Percentiles rank a stretch among this genome's conserved stretches.
Conservation (phyloP, 176 grass and related monocot species). For the Dendrocalamus sinicus region DNA sequence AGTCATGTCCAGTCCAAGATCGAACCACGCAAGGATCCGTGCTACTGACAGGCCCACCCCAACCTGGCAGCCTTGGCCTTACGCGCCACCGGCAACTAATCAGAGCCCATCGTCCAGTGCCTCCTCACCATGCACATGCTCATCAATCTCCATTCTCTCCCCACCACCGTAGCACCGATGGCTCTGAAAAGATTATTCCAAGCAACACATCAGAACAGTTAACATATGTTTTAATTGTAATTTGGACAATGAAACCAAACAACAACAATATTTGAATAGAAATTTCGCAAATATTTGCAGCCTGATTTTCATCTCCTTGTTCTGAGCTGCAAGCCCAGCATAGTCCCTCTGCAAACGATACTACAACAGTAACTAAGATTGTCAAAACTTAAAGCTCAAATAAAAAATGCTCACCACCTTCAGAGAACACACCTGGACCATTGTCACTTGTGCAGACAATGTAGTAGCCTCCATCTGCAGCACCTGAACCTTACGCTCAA, state of each 20-base stretch:
- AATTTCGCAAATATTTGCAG: slow-evolving; percentile 44
- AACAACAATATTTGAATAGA: background rate
- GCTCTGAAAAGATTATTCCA: slow-evolving; percentile 40
- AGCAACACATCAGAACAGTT: background rate
- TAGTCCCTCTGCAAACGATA: slow-evolving; percentile 56
- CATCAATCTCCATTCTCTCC: no score
- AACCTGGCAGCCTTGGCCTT: no score
- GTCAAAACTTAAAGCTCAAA: slow-evolving; percentile 8
- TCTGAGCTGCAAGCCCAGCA: slow-evolving; percentile 50
- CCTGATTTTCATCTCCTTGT: slow-evolving; percentile 80
- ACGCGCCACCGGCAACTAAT: no score
- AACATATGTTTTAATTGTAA: background rate
- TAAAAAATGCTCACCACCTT: background rate
- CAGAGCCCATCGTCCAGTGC: no score
- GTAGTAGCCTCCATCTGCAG: slow-evolving; percentile 69
- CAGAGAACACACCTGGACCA: slow-evolving; percentile 59
- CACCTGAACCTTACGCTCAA: slow-evolving; percentile 76
- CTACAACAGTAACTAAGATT: slow-evolving; percentile 9
- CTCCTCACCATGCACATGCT: no score
- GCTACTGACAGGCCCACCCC: no score
- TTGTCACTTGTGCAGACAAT: slow-evolving; percentile 56
- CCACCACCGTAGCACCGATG: no score
- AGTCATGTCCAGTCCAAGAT: no score
- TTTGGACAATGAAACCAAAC: background rate
- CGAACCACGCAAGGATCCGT: no score